Conservation (phyloP, 805 yeast genomes). For the Wickerhamiella azyma region DNA sequence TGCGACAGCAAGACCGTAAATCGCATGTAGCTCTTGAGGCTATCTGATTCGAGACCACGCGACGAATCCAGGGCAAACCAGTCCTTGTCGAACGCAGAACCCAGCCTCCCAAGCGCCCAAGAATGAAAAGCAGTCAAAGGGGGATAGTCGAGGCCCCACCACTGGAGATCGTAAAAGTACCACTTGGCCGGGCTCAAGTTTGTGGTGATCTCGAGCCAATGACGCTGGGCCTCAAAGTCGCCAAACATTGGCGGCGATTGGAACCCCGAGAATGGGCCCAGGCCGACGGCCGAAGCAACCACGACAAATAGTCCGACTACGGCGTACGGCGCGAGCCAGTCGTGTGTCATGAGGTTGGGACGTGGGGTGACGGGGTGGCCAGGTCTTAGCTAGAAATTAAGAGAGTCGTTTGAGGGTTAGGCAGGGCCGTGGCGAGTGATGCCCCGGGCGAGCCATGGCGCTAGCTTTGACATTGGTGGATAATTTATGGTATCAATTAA, state of each 20-base stretch:
- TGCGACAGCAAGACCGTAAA: slow-evolving; percentile 67
- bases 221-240: slow-evolving; percentile 96
- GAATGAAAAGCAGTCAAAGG: slow-evolving; percentile 94
- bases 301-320: slow-evolving; percentile 45
- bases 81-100: slow-evolving; percentile 41
- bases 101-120: slow-evolving; percentile 59
- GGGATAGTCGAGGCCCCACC: slow-evolving; percentile 97
- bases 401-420: too few relatives aligned
- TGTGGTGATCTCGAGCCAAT: slow-evolving; percentile 88
- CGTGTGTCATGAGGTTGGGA: not conserved
- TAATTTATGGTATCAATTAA: not conserved
- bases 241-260: slow-evolving; percentile 70
- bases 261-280: slow-evolving; percentile 77
- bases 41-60: slow-evolving; percentile 57
- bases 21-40: slow-evolving; percentile 75
- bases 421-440: too few relatives aligned
- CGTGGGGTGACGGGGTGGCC: too few relatives aligned
- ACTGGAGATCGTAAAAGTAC: slow-evolving; percentile 80
- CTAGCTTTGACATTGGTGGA: too few relatives aligned
- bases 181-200: slow-evolving; percentile 61
- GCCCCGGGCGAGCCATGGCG: too few relatives aligned
- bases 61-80: slow-evolving; percentile 72
- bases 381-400: too few relatives aligned
- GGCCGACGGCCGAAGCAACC: slow-evolving; percentile 70
- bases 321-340: slow-evolving; percentile 80